These are phyloP conservation scores for Suillus weaverae DNA, from an alignment of 768 basidiomycete genomes.

Conservation along the genomic window DNA sequence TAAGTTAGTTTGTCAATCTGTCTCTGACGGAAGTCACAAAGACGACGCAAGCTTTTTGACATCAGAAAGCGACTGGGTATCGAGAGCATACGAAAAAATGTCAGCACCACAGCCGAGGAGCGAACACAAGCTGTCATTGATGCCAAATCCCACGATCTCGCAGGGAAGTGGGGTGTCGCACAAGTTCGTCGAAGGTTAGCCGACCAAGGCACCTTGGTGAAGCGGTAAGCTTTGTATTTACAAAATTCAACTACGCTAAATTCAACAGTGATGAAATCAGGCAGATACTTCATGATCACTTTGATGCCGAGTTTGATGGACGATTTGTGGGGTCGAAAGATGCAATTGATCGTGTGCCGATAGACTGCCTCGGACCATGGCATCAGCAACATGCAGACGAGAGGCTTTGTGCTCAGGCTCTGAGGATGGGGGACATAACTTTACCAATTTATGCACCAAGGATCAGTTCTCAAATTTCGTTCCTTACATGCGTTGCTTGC, in stretches of 20 bases:
- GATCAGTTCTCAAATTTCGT: constrained; percentile 22
- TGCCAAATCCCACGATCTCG: too few species aligned
- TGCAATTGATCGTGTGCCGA: constrained; percentile 9
- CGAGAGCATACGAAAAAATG: too few species aligned
- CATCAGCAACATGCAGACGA: constrained; percentile 28
- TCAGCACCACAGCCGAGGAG: too few species aligned
- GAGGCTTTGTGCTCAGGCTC: constrained; percentile 23
- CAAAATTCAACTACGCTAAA: too few species aligned
- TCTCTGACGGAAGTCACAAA: too few species aligned
- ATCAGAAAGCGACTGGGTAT: too few species aligned
- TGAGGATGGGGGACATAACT: constrained; percentile 14
- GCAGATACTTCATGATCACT: constrained; percentile 6
- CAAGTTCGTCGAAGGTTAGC: constrained; percentile 16
- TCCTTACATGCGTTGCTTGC: constrained; percentile 21
- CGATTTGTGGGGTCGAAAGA: constrained; percentile 17
- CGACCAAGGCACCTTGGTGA: constrained; percentile 13
- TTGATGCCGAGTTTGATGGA: constrained; percentile 15
- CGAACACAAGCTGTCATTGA: too few species aligned
- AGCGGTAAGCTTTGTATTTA: constrained; percentile 5
- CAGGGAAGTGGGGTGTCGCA: constrained; percentile 15
- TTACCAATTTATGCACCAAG: constrained; percentile 25
- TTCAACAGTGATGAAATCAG: constrained; percentile 1
- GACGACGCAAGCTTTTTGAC: too few species aligned
- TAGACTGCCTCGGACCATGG: constrained; percentile 19
- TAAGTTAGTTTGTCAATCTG: too few species aligned